These are phyloP conservation scores for Talaromyces borbonicus DNA, from an alignment of 495 filamentous ascomycete species.

Conservation along the genomic window DNA sequence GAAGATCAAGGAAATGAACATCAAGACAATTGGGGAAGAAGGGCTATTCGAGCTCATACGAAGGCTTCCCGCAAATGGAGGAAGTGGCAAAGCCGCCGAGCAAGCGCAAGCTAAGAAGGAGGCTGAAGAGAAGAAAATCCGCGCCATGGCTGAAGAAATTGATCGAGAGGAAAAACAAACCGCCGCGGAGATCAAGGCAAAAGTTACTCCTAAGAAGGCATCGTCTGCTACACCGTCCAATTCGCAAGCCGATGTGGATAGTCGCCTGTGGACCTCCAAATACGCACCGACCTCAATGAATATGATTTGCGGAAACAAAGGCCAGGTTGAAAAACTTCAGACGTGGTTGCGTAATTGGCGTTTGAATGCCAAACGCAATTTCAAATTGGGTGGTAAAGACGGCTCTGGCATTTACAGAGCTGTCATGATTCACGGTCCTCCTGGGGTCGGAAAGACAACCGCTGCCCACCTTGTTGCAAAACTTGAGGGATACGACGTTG, in stretches of 20 bases:
- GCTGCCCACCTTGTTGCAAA: conserved; percentile 91
- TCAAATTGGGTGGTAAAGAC: conserved; percentile 71
- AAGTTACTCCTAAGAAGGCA: neutral
- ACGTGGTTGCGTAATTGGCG: conserved; percentile 78
- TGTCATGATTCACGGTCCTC: conserved; percentile 87
- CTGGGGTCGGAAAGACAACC: conserved; percentile 96
- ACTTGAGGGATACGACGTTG: conserved; percentile 82
- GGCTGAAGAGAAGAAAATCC: conserved; percentile 67
- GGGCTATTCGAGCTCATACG: conserved; percentile 84
- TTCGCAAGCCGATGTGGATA: conserved; percentile 30
- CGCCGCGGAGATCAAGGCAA: neutral
- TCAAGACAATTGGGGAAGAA: conserved; percentile 90
- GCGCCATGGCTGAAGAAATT: conserved; percentile 70
- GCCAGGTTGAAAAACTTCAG: conserved; percentile 78
- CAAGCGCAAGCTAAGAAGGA: conserved; percentile 72
- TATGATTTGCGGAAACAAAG: conserved; percentile 96
- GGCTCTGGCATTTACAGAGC: conserved; percentile 69
- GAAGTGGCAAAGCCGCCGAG: conserved; percentile 77
- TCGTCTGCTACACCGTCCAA: conserved; percentile 23
- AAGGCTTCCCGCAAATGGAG: conserved; percentile 74
- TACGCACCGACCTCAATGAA: conserved; percentile 76
- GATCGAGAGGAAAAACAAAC: conserved; percentile 46
- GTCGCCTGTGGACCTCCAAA: conserved; percentile 87
- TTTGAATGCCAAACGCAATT: conserved; percentile 58
- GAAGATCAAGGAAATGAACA: conserved; percentile 63